phyloP scores from a whole-genome alignment of 1,139 yeast species.

The Citeromyces siamensis region DNA sequence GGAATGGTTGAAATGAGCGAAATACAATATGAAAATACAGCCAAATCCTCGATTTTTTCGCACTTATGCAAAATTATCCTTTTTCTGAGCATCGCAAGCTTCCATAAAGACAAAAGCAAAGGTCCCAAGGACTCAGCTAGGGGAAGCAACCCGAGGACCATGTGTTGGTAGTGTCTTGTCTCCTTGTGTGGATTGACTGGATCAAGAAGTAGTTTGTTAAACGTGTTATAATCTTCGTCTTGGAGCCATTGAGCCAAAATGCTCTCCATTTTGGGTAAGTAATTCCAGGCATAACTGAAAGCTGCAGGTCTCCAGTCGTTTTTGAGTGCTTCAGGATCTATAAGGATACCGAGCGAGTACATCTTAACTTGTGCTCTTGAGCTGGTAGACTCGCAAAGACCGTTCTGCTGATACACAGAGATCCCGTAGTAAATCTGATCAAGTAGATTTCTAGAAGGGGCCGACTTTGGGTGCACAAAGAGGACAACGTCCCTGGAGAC shows the following conservation, averaged over 20 bases:
- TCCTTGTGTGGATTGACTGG: not conserved
- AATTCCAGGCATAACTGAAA: slow-evolving; percentile 47
- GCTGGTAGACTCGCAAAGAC: slow-evolving; percentile 12
- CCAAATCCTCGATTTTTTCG: slow-evolving; percentile 24
- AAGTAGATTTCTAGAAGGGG: slow-evolving; percentile 9
- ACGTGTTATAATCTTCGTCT: not conserved
- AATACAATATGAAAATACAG: slow-evolving; percentile 34
- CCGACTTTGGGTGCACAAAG: slow-evolving; percentile 25
- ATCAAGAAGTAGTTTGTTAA: not conserved
- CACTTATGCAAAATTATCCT: slow-evolving; percentile 45
- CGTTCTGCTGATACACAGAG: slow-evolving; percentile 33
- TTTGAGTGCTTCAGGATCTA: slow-evolving; percentile 24
- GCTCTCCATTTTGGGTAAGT: slow-evolving; percentile 30
- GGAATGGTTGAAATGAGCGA: slow-evolving; percentile 36
- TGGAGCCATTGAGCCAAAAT: slow-evolving; percentile 24
- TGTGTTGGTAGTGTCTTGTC: slow-evolving; percentile 24
- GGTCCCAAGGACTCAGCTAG: slow-evolving; percentile 56
- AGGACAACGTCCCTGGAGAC: slow-evolving; percentile 38
- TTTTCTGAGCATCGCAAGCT: slow-evolving; percentile 49
- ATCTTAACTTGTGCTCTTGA: slow-evolving; percentile 46
- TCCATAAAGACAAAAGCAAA: slow-evolving; percentile 57
- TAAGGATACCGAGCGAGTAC: slow-evolving; percentile 55
- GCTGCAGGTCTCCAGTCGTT: slow-evolving; percentile 39
- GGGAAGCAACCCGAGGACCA: slow-evolving; percentile 32
- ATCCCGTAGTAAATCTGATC: slow-evolving; percentile 27